These are phyloP conservation scores for Trichoderma arundinaceum DNA, from an alignment of 2,329 filamentous ascomycete species.

Conservation along the genomic window DNA sequence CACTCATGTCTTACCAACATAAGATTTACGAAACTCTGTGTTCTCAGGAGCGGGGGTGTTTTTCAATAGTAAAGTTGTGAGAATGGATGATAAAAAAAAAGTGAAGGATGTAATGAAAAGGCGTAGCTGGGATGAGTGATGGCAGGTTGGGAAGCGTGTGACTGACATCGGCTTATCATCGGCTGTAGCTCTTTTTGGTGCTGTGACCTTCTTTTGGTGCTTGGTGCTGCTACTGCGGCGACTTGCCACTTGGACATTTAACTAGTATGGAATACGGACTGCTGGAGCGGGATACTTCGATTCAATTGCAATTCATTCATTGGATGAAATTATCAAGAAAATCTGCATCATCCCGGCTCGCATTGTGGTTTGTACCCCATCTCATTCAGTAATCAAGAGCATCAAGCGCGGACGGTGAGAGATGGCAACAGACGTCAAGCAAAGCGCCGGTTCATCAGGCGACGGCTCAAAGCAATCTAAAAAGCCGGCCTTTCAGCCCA, in stretches of 20 bases:
- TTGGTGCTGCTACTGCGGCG: background rate
- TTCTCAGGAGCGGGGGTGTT: too few species aligned
- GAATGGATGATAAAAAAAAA: background rate
- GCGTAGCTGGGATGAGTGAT: background rate
- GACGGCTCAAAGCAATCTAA: constrained; percentile 49
- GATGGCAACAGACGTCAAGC: constrained; percentile 56
- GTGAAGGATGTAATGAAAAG: background rate
- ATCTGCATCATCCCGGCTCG: too few species aligned
- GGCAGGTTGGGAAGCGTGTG: constrained; percentile 10
- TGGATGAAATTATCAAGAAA: background rate
- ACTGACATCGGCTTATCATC: constrained; percentile 44
- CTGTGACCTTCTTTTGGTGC: too few species aligned
- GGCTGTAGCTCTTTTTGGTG: constrained; percentile 34
- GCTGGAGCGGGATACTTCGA: background rate
- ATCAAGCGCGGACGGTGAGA: constrained; percentile 29
- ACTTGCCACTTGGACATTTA: constrained; percentile 15
- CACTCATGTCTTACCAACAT: constrained; percentile 47
- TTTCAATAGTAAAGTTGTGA: background rate
- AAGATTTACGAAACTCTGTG: background rate
- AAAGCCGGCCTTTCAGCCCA: constrained; percentile 50
- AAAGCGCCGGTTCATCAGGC: constrained; percentile 47
- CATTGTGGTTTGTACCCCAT: too few species aligned
- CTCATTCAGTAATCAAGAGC: too few species aligned
- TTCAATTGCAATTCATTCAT: background rate
- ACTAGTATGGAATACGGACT: background rate